phyloP scores from a whole-genome alignment of 2,329 filamentous ascomycete genomes.

The Penicillium sp. region DNA sequence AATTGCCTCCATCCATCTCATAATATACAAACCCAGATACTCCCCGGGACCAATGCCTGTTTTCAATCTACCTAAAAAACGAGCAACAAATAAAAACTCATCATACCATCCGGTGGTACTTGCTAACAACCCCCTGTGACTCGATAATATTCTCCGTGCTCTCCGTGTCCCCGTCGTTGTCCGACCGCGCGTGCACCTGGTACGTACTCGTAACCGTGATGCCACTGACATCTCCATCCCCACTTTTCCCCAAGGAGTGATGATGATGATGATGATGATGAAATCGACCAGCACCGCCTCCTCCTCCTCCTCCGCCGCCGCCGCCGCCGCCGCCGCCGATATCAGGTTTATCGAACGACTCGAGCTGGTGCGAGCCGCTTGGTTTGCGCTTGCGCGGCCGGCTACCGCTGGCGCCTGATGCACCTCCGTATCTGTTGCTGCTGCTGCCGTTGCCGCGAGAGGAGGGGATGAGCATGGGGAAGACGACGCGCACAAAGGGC shows the following conservation, averaged over 20 bases:
- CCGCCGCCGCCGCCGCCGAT: no score
- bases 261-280: not conserved
- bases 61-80: no score
- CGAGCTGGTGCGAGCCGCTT: not conserved
- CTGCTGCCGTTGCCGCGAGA: not conserved
- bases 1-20: no score
- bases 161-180: not conserved
- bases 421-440: not conserved
- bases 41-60: no score
- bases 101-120: not conserved
- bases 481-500: slow-evolving; percentile 4
- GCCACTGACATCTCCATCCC: not conserved
- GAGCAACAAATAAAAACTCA: not conserved
- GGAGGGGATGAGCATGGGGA: slow-evolving; percentile 5
- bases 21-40: no score
- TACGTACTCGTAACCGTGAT: not conserved
- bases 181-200: not conserved
- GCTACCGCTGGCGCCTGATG: no score
- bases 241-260: not conserved
- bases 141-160: slow-evolving; percentile 6
- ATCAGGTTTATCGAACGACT: not conserved
- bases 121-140: not conserved
- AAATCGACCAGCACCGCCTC: not conserved
- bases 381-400: not conserved
- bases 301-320: no score